phyloP scores from a whole-genome alignment of 1,284 basidiomycete species.

The Naganishia sp. region DNA sequence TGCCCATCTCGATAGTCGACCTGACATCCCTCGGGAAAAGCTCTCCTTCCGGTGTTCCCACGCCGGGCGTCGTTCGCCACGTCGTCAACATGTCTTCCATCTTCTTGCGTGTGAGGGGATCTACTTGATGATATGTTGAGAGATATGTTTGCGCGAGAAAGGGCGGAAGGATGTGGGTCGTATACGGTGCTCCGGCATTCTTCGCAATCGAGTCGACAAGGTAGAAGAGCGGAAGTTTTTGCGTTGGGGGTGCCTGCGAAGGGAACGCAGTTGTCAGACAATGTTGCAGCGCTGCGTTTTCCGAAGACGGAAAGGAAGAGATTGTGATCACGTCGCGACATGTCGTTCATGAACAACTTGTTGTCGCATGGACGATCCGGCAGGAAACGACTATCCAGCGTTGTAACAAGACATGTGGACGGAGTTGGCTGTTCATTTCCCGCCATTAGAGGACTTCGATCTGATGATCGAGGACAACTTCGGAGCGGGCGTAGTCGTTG shows the following conservation, averaged over 20 bases:
- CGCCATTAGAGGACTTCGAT: no score
- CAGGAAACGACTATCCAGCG: no score
- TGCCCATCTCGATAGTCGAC: conserved; percentile 66
- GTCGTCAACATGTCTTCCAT: conserved; percentile 95
- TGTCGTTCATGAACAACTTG: no score
- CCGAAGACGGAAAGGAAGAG: no score
- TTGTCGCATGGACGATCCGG: no score
- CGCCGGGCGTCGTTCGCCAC: conserved; percentile 81
- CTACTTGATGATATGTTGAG: conserved; percentile 79
- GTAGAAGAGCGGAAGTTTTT: conserved; percentile 93
- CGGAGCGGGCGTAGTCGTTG: no score
- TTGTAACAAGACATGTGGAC: no score
- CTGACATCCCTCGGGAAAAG: conserved; percentile 77
- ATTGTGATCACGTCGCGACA: no score
- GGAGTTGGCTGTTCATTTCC: no score
- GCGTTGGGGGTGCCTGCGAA: conserved; percentile 77
- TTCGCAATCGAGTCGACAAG: conserved; percentile 95
- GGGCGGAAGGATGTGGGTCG: conserved; percentile 68
- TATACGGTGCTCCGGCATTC: conserved; percentile 88
- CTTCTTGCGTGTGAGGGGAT: conserved; percentile 77
- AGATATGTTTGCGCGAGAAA: conserved; percentile 77
- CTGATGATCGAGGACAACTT: no score
- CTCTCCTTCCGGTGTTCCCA: conserved; percentile 61
- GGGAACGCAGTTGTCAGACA: conserved; percentile 3
- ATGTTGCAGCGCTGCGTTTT: no score